Percentiles rank a stretch among this genome's conserved stretches.
Evolutionary conservation across 176 grass and related monocot genomes (phyloP).

Genomic region (Phoenix dactylifera): DNA sequence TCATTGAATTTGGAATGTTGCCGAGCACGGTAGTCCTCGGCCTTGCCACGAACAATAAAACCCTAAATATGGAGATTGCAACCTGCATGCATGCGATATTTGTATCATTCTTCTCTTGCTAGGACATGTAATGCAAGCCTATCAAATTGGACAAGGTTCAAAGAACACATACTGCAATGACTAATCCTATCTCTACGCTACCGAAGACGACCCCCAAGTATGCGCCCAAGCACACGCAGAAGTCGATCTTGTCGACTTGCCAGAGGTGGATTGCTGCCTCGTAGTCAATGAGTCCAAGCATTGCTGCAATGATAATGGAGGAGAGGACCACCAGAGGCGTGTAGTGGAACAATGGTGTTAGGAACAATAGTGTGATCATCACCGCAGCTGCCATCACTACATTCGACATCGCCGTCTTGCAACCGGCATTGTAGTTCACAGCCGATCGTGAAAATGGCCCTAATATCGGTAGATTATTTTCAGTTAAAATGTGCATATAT

Average conservation of each 20-base stretch:
- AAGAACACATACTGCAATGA: constrained; percentile 33
- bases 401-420: constrained; percentile 15
- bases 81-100: no score
- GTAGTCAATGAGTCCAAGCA: constrained; percentile 93
- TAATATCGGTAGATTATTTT: neutral
- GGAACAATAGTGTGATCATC: constrained; percentile 77
- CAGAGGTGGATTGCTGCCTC: constrained; percentile 64
- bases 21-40: constrained; percentile 69
- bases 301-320: constrained; percentile 81
- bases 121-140: no score
- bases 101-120: no score
- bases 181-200: constrained; percentile 68
- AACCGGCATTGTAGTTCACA: constrained; percentile 1
- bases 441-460: neutral
- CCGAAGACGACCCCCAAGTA: constrained; percentile 91
- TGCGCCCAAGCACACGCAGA: constrained; percentile 72
- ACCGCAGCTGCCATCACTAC: constrained; percentile 29
- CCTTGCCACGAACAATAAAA: constrained; percentile 62
- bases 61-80: constrained; percentile 35
- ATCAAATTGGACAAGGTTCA: no score
- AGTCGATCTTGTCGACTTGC: constrained; percentile 94
- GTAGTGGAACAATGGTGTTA: constrained; percentile 94
- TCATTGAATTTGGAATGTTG: constrained; percentile 29
- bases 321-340: constrained; percentile 90
- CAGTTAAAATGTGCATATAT: no score